Base-by-base conservation (phyloP, 2,329 filamentous ascomycete genomes). In the Aureobasidium sp. region DNA sequence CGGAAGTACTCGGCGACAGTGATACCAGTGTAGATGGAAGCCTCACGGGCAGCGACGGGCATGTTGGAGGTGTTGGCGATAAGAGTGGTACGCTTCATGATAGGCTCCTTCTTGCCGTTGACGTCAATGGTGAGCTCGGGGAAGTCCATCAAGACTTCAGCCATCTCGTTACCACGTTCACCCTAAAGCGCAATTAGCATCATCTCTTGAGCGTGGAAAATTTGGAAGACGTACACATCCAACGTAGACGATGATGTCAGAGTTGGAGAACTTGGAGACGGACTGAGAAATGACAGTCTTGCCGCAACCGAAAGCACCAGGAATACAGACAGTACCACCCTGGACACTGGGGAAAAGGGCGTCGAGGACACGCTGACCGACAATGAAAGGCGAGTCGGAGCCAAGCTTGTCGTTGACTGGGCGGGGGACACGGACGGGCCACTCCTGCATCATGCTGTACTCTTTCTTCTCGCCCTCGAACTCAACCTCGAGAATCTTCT, bases 51-150 rank as follows among this genome's bases (percentile, higher is more conserved):
- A 66, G 94, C 94, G 72, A 99, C 94, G 65, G 94, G 94, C 94
- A 99, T 99, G 82, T 99, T 99, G 70, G 94, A 99, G 47, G 94
- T 99, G 79, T 99, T 99, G 76, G 94, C 94, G 73, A 99, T 97
- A 64, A 99, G 83, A 29, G 91, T 95, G n/a, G 94, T 99, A 75
- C 94, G 93, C 85, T 99, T 99, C 94, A 99, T 99, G 81, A 99
- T 99, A 68, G 93, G 92, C 76, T 99, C 94, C 78, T 93, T 88
- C 73, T 93, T 91, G 70, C 94, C 94, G 47, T 96, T 88, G 68
- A 97, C 86, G 21, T 95, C 88, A 73, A 99, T 99, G 51, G 90
- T 89, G 67, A 99, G 89, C 83, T 97, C 92, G 63, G 94, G 94
- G 82, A 99, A 99, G 78, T 99, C 94, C 89, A 97, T 97, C 83